Conservation (phyloP, 495 filamentous ascomycete species). For the Glonium stellatum region DNA sequence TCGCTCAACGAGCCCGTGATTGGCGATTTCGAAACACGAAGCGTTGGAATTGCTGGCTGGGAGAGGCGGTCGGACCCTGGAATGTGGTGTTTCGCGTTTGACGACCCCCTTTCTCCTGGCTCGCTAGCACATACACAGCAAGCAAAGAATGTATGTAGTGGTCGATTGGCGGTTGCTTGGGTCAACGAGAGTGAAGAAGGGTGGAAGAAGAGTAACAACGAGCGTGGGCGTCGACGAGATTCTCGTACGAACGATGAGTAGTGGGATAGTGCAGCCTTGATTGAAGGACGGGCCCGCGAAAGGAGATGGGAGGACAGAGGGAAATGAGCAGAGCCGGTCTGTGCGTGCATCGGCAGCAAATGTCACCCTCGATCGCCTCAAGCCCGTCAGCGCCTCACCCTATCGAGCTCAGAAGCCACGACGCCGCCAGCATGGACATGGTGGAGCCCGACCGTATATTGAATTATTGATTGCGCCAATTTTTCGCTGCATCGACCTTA, state of each 20-base stretch:
- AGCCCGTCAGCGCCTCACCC: conserved; percentile 1
- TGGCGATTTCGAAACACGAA: conserved; percentile 28
- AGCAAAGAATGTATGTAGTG: neutral
- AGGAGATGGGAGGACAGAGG: neutral
- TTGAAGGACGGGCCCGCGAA: neutral
- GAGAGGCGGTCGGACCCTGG: conserved; percentile 9
- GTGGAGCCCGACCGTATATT: neutral
- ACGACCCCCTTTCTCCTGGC: conserved; percentile 15
- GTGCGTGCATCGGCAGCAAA: neutral
- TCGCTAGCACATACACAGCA: neutral
- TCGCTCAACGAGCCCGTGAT: conserved; percentile 29
- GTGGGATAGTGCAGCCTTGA: neutral
- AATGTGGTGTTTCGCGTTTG: conserved; percentile 28
- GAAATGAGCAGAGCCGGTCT: neutral
- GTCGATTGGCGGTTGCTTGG: neutral
- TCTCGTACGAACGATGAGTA: neutral
- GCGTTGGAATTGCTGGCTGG: conserved; percentile 18
- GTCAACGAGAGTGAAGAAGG: neutral
- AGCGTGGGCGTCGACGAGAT: conserved; percentile 2
- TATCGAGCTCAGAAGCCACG: neutral
- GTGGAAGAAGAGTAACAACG: neutral
- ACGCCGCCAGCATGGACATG: neutral
- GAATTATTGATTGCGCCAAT: neutral
- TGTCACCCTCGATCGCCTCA: neutral
- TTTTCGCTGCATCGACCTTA: neutral